Evolutionary conservation across 805 yeast genomes (phyloP).

Genomic region (Citeromyces matritensis): DNA sequence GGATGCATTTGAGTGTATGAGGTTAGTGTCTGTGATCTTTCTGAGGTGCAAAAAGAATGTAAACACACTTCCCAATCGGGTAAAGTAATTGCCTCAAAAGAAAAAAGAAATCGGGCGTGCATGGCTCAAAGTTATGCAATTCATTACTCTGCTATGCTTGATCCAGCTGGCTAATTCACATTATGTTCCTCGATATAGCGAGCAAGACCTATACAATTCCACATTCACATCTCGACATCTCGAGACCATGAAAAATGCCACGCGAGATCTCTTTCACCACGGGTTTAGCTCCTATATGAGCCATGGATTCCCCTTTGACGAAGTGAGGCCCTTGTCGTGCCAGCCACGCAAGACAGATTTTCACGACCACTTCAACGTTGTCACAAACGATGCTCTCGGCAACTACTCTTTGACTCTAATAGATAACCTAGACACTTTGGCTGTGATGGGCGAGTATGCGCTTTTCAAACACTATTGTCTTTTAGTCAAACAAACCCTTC

Average conservation of each 20-base stretch:
- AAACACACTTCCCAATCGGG: background rate
- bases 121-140: background rate
- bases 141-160: background rate
- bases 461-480: constrained; percentile 31
- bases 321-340: constrained; percentile 64
- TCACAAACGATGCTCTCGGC: constrained; percentile 74
- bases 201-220: constrained; percentile 9
- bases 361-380: constrained; percentile 32
- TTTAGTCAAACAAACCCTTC: constrained; percentile 14
- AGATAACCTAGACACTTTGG: constrained; percentile 69
- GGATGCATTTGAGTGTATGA: no score
- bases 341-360: constrained; percentile 37
- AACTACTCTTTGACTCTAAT: constrained; percentile 66
- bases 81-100: background rate
- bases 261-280: constrained; percentile 48
- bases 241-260: constrained; percentile 19
- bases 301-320: constrained; percentile 72
- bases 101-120: background rate
- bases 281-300: constrained; percentile 60
- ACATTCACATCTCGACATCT: constrained; percentile 12
- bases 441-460: constrained; percentile 51
- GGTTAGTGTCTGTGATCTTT: no score
- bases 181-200: constrained; percentile 4
- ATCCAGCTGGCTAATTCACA: background rate
- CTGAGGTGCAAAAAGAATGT: no score